Evolutionary conservation across 2,329 filamentous ascomycete species (phyloP).

Genomic region (Mycogone perniciosa): DNA sequence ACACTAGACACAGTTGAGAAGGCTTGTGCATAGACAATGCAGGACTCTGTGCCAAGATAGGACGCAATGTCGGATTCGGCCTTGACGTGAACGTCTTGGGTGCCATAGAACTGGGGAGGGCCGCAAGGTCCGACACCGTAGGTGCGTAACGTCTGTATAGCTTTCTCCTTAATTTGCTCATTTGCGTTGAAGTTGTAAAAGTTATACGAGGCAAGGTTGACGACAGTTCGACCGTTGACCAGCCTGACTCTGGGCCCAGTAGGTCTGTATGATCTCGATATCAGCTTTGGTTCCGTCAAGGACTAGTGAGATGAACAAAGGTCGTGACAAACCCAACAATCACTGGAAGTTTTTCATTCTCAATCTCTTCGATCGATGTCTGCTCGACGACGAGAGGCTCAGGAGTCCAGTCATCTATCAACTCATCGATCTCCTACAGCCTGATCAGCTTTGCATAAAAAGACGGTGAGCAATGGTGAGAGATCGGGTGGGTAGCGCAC

Average conservation of each 20-base stretch:
- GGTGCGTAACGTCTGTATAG: constrained; percentile 84
- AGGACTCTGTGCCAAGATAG: constrained; percentile 79
- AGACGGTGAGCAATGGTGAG: not conserved
- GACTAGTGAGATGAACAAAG: not conserved
- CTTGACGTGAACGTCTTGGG: constrained; percentile 96
- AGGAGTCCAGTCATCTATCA: constrained; percentile 93
- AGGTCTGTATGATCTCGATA: constrained; percentile 47
- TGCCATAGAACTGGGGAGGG: constrained; percentile 96
- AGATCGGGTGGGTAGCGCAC: constrained; percentile 22
- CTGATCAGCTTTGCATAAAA: not conserved
- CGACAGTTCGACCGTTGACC: constrained; percentile 80
- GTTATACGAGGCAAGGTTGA: constrained; percentile 91
- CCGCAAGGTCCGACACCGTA: constrained; percentile 97
- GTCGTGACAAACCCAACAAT: constrained; percentile 65
- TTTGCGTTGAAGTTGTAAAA: constrained; percentile 97
- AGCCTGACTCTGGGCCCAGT: constrained; percentile 88
- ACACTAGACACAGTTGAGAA: constrained; percentile 97
- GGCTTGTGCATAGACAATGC: constrained; percentile 92
- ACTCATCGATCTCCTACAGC: constrained; percentile 77
- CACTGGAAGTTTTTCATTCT: constrained; percentile 78
- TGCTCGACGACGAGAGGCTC: constrained; percentile 78
- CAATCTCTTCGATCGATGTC: constrained; percentile 68
- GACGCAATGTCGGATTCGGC: constrained; percentile 91
- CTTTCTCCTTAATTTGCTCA: constrained; percentile 89
- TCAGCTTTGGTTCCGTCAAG: not conserved